Percentiles rank a stretch among this genome's conserved stretches.
These are phyloP conservation scores for Canavalia gladiata DNA, from an alignment of 306 rosid species.

Conservation along the genomic window DNA sequence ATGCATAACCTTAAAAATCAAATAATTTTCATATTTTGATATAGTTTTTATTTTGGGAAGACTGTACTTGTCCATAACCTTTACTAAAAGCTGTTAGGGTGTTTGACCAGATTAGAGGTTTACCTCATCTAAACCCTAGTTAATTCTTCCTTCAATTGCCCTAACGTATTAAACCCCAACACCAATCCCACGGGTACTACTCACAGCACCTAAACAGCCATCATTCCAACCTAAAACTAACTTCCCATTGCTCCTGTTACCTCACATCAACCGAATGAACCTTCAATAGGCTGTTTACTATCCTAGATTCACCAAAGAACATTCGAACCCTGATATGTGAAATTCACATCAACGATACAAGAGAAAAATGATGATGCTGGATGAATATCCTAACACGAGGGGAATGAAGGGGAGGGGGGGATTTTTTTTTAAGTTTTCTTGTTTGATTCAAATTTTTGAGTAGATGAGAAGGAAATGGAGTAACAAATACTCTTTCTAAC, in stretches of 20 bases:
- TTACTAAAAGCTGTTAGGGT: constrained; percentile 10
- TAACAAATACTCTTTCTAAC: too few species aligned
- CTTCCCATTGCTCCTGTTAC: constrained; percentile 6
- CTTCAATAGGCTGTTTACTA: background rate
- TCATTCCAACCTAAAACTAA: background rate
- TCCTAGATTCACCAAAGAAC: background rate
- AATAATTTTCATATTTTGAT: constrained; percentile 23
- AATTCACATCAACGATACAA: background rate
- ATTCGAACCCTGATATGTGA: background rate
- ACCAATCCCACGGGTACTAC: background rate
- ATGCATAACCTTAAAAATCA: constrained; percentile 10
- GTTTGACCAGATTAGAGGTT: constrained; percentile 10
- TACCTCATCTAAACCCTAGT: constrained; percentile 2
- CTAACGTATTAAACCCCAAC: background rate
- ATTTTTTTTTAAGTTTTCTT: too few species aligned
- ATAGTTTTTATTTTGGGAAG: constrained; percentile 25
- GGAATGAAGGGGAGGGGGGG: too few species aligned
- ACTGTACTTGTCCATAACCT: background rate
- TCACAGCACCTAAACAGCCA: constrained; percentile 24
- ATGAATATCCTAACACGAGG: constrained; percentile 10
- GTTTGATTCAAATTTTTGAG: too few species aligned
- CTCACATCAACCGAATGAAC: constrained; percentile 25
- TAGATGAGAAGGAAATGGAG: too few species aligned
- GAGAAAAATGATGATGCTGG: background rate
- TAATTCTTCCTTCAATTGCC: constrained; percentile 15